Percentiles rank a stretch among this genome's conserved stretches.
These are phyloP conservation scores for Cornus kousa DNA, from an alignment of 148 eudicot species.

Conservation along the genomic window DNA sequence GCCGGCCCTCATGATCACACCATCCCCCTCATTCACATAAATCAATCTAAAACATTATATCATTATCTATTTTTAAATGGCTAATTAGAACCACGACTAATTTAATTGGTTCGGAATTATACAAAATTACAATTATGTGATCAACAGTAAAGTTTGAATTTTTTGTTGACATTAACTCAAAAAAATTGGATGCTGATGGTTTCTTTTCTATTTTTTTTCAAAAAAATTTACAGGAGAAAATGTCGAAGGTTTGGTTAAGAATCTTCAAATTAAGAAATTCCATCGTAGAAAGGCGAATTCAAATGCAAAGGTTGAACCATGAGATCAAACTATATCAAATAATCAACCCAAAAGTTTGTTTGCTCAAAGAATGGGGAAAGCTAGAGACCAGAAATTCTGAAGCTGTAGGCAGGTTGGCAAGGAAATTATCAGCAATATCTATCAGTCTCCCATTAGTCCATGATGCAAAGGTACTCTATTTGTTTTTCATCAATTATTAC, in stretches of 20 bases:
- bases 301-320: slow-evolving; percentile 48
- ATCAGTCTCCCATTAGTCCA: slow-evolving; percentile 60
- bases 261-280: slow-evolving; percentile 47
- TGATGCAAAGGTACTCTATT: slow-evolving; percentile 53
- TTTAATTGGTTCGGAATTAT: no score
- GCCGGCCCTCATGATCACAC: no score
- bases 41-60: no score
- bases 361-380: slow-evolving; percentile 62
- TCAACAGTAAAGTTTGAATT: no score
- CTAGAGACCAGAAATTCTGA: slow-evolving; percentile 59
- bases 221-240: slow-evolving; percentile 44
- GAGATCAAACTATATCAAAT: slow-evolving; percentile 49
- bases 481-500: neutral
- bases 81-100: no score
- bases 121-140: no score
- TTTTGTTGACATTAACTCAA: no score
- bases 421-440: slow-evolving; percentile 71
- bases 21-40: no score
- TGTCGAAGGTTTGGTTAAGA: slow-evolving; percentile 61
- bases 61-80: no score
- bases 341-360: slow-evolving; percentile 47
- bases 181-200: neutral
- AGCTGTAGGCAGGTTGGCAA: slow-evolving; percentile 59
- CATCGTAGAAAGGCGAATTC: slow-evolving; percentile 44
- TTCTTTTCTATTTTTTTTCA: neutral